Conservation (phyloP, 164 flowering plant species). For the Aristolochia fimbriata region DNA sequence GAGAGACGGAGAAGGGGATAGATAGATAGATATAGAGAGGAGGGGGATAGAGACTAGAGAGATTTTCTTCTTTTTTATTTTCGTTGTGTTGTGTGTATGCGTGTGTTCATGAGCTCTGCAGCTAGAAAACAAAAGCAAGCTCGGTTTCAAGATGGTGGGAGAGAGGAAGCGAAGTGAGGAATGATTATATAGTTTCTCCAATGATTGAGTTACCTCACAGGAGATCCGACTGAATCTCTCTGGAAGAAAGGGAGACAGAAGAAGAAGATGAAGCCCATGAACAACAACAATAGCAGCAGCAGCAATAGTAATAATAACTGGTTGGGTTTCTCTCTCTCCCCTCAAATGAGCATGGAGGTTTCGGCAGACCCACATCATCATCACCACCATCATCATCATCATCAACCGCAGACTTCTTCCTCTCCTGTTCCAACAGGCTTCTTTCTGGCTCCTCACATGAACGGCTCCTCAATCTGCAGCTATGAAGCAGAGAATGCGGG, state of each 20-base stretch:
- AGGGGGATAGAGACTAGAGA: not conserved
- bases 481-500: slow-evolving; percentile 32
- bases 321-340: slow-evolving; percentile 88
- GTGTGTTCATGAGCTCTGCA: slow-evolving; percentile 22
- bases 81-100: too few relatives aligned
- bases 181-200: slow-evolving; percentile 25
- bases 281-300: too few relatives aligned
- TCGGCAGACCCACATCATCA: slow-evolving; percentile 31
- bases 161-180: slow-evolving; percentile 6
- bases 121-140: slow-evolving; percentile 28
- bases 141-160: slow-evolving; percentile 18
- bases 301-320: slow-evolving; percentile 44
- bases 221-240: slow-evolving; percentile 8
- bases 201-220: slow-evolving; percentile 48
- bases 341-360: slow-evolving; percentile 62
- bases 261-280: slow-evolving; percentile 55
- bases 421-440: slow-evolving; percentile 32
- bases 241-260: slow-evolving; percentile 12
- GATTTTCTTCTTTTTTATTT: not conserved
- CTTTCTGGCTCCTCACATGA: slow-evolving; percentile 31
- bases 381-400: slow-evolving; percentile 17
- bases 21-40: slow-evolving; percentile 11
- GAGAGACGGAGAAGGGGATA: slow-evolving; percentile 19
- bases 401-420: slow-evolving; percentile 16
- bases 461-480: slow-evolving; percentile 27